Evolutionary conservation across 2,329 filamentous ascomycete species (phyloP), one percentile per base, ranked within the genome.

Genomic region (Alternaria arbusti): DNA sequence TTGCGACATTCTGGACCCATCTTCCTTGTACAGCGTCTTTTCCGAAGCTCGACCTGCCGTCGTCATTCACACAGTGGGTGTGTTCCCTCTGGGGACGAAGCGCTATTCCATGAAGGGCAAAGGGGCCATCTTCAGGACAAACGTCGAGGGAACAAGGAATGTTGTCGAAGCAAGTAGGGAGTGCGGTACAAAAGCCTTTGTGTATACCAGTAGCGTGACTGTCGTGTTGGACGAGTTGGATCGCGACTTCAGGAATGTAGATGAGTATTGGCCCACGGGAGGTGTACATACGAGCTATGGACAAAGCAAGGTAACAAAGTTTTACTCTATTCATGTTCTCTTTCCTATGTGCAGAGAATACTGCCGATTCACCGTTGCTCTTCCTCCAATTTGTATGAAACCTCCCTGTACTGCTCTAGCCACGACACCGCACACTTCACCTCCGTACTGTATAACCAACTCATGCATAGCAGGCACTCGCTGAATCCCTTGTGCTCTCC

Each of bases 191-290:
- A 92, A 90, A 81, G 92, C 88, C 0, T 89, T 98, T 68, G 92
- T 98, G 50, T 97, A 95, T 82, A 98, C 95, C 17, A 96, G 92
- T 79, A 96, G 91, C 57, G 91, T 92, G 57, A 96, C 93, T 64
- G 91, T 97, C 65, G 85, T 97, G 68, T 91, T 92, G 76, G 94
- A 98, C 81, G 94, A 94, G 71, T 59, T 83, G 26, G 84, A 86
- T 65, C 87, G 83, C 64, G 92, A 97, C 78, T 86, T 96, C 78
- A 86, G 89, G 78, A 94, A 97, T 78, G 93, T 93, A 68, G 91
- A 94, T 79, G 95, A 98, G 84, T 84, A 87, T 50, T 93, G 91
- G 86, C 93, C 93, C 26, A 86, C 91, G 54, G 89, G 96, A 56
- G 86, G 88, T 50, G 92, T 92, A 30, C 86, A 87, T 63, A 82